phyloP scores from a whole-genome alignment of 768 basidiomycete genomes.

The Suillus fuscotomentosus region DNA sequence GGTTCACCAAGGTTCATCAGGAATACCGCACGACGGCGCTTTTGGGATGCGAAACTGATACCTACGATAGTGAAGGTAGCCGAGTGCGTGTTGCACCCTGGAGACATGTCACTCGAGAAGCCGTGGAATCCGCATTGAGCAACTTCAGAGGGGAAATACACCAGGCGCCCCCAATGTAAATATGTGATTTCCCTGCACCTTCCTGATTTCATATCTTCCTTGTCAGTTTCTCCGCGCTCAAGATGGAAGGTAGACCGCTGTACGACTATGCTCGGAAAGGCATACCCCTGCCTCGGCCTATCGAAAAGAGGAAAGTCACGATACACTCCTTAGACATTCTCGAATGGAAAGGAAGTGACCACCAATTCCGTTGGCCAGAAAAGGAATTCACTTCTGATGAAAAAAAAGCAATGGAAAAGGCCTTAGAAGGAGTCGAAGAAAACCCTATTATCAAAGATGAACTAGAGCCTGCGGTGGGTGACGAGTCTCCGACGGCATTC shows the following conservation, averaged over 20 bases:
- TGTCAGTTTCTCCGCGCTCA: constrained; percentile 90
- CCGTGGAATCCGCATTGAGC: constrained; percentile 65
- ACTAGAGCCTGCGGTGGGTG: constrained; percentile 23
- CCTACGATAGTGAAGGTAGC: constrained; percentile 89
- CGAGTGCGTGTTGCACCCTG: constrained; percentile 75
- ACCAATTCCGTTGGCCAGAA: constrained; percentile 74
- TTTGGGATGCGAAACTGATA: constrained; percentile 92
- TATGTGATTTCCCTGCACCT: constrained; percentile 3
- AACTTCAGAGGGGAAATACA: constrained; percentile 84
- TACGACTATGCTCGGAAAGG: constrained; percentile 95
- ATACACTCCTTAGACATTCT: constrained; percentile 79
- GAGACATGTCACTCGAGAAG: constrained; percentile 79
- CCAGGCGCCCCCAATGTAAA: constrained; percentile 91
- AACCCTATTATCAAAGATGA: constrained; percentile 35
- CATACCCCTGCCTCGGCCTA: constrained; percentile 91
- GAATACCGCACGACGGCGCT: constrained; percentile 91
- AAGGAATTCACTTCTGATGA: constrained; percentile 68
- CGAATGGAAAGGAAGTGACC: constrained; percentile 76
- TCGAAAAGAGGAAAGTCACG: constrained; percentile 80
- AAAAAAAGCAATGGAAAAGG: constrained; percentile 63
- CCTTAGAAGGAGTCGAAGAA: constrained; percentile 52
- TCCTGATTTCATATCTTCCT: constrained; percentile 9
- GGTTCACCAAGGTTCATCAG: constrained; percentile 39
- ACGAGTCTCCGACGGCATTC: constrained; percentile 69
- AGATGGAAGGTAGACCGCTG: constrained; percentile 95